Evolutionary conservation across 2,329 filamentous ascomycete genomes (phyloP).

Genomic region (Xylogone sp.): DNA sequence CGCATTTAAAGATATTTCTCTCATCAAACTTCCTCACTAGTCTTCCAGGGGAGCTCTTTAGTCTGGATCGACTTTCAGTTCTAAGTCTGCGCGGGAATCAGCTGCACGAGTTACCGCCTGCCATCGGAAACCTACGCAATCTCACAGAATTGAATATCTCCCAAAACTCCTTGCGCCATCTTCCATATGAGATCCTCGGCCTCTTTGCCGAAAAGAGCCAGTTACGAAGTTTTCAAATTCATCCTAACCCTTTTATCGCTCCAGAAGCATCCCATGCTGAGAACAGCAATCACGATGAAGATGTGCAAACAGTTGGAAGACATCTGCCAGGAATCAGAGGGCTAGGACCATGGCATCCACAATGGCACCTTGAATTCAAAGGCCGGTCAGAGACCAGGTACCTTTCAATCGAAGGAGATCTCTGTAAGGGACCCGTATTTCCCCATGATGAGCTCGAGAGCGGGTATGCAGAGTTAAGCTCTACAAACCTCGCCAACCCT

Average conservation of each 20-base stretch:
- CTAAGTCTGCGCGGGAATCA: slow-evolving; percentile 64
- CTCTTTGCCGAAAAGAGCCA: slow-evolving; percentile 44
- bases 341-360: slow-evolving; percentile 1
- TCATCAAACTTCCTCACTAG: slow-evolving; percentile 52
- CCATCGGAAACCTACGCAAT: slow-evolving; percentile 53
- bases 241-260: slow-evolving; percentile 60
- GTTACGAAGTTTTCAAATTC: slow-evolving; percentile 49
- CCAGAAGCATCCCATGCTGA: slow-evolving; percentile 24
- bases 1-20: slow-evolving; percentile 58
- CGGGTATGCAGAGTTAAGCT: no score
- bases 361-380: slow-evolving; percentile 23
- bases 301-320: neutral
- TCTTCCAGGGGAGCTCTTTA: slow-evolving; percentile 58
- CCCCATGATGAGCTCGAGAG: slow-evolving; percentile 2
- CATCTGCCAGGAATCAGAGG: neutral
- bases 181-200: slow-evolving; percentile 61
- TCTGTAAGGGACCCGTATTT: slow-evolving; percentile 24
- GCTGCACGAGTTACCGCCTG: slow-evolving; percentile 56
- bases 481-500: neutral
- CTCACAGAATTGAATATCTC: slow-evolving; percentile 62
- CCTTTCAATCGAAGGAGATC: slow-evolving; percentile 20
- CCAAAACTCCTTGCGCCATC: slow-evolving; percentile 55
- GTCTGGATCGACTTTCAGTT: slow-evolving; percentile 57
- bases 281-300: neutral
- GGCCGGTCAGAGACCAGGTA: slow-evolving; percentile 24